phyloP scores from a whole-genome alignment of 805 yeast genomes.

The Wickerhamomyces subpelliculosus region DNA sequence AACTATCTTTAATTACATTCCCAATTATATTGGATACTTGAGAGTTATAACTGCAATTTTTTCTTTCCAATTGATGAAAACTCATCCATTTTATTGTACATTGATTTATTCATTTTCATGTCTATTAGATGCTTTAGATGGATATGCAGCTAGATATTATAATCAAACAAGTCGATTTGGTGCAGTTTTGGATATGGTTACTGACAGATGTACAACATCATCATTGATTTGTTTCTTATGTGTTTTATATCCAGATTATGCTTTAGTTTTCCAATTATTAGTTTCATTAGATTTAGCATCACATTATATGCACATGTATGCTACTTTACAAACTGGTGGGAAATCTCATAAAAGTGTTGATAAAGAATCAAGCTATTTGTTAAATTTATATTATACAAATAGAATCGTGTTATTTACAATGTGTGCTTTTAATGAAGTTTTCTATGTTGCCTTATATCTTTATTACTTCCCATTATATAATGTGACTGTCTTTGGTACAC shows the following conservation, averaged over 20 bases:
- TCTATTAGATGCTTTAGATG: constrained; percentile 91
- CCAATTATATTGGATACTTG: constrained; percentile 85
- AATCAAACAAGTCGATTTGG: constrained; percentile 91
- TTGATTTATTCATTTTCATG: constrained; percentile 81
- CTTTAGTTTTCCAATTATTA: constrained; percentile 61
- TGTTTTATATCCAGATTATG: constrained; percentile 66
- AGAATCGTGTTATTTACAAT: constrained; percentile 76
- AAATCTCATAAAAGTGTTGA: constrained; percentile 79
- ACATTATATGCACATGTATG: constrained; percentile 98
- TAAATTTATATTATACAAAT: constrained; percentile 83
- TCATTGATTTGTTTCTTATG: constrained; percentile 85
- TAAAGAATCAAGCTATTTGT: constrained; percentile 59
- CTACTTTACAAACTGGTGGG: constrained; percentile 75
- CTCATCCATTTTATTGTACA: constrained; percentile 76
- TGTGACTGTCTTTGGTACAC: constrained; percentile 25
- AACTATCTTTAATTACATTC: constrained; percentile 72
- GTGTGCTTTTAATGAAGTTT: constrained; percentile 90
- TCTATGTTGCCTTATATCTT: constrained; percentile 84
- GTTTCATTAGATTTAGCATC: constrained; percentile 84
- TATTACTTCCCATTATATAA: constrained; percentile 43
- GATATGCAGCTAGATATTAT: constrained; percentile 84
- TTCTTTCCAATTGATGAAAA: constrained; percentile 75
- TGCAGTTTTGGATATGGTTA: constrained; percentile 97
- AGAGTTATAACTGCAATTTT: constrained; percentile 77
- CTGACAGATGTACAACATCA: constrained; percentile 95